Percentiles rank a stretch among this genome's conserved stretches.
Conservation (phyloP, 257 asterid species). For the Avicennia marina region DNA sequence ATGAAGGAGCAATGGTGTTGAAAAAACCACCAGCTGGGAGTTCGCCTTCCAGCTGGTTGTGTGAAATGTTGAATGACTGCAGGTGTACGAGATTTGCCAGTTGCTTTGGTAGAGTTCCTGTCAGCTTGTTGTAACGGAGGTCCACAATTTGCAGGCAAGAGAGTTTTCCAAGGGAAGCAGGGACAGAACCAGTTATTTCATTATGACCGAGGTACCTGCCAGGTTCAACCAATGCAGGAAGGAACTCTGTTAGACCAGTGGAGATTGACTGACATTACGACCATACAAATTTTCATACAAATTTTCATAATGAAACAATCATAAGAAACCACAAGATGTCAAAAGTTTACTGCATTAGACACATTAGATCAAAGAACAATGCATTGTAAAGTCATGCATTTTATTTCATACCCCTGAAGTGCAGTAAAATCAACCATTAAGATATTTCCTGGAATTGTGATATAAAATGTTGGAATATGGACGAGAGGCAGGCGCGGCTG, state of each 20-base stretch:
- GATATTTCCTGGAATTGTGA: no score
- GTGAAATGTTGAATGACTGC: constrained; percentile 59
- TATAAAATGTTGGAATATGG: no score
- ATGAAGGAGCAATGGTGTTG: constrained; percentile 64
- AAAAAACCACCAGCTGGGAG: constrained; percentile 67
- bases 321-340: no score
- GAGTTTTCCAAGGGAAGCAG: constrained; percentile 48
- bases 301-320: no score
- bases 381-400: no score
- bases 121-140: constrained; percentile 58
- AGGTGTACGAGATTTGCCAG: constrained; percentile 56
- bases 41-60: constrained; percentile 75
- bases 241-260: constrained; percentile 22
- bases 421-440: no score
- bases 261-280: no score
- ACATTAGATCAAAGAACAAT: no score
- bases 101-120: constrained; percentile 62
- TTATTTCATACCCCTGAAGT: no score
- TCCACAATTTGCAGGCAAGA: constrained; percentile 44
- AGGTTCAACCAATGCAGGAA: constrained; percentile 17
- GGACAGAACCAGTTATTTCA: constrained; percentile 50
- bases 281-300: no score
- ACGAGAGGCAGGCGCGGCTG: no score
- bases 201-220: constrained; percentile 60
- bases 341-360: no score